Percentiles rank a stretch among this genome's conserved stretches.
phyloP scores from a whole-genome alignment of 2,329 filamentous ascomycete genomes.

The Zelopaecilomyces penicillatus region DNA sequence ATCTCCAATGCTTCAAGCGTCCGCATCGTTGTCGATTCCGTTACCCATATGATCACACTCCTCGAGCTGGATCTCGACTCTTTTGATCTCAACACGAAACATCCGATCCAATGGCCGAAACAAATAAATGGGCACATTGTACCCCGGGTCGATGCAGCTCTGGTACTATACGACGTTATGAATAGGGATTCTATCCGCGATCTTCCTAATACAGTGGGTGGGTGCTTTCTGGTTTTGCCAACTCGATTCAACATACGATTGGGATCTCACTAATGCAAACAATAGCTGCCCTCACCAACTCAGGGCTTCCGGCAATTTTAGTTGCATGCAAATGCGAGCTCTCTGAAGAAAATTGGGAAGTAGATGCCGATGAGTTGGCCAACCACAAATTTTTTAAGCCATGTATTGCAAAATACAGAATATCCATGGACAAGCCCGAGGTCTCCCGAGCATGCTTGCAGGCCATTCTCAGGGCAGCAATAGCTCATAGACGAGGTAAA shows the following conservation, averaged over 20 bases:
- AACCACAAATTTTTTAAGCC: conserved; percentile 56
- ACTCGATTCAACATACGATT: conserved; percentile 3
- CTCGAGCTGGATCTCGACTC: conserved; percentile 59
- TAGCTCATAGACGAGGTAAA: conserved; percentile 59
- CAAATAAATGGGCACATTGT: conserved; percentile 62
- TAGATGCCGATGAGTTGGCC: conserved; percentile 59
- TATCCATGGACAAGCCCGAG: conserved; percentile 61
- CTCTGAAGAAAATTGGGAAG: conserved; percentile 58
- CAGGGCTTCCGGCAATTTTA: conserved; percentile 66
- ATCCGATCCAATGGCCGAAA: conserved; percentile 58
- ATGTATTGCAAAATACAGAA: conserved; percentile 64
- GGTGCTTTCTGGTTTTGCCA: conserved; percentile 2
- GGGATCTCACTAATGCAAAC: conserved; percentile 1
- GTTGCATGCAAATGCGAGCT: conserved; percentile 88
- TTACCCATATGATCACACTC: conserved; percentile 49
- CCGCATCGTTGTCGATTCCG: conserved; percentile 50
- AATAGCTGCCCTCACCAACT: conserved; percentile 64
- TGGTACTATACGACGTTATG: conserved; percentile 83
- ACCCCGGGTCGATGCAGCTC: conserved; percentile 70
- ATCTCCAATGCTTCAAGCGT: conserved; percentile 46
- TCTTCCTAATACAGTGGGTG: conserved; percentile 70
- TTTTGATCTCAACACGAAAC: conserved; percentile 49
- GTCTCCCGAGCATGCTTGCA: conserved; percentile 69
- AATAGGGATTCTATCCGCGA: conserved; percentile 66
- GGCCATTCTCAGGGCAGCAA: conserved; percentile 63